A percentile compares a stretch with the other conserved stretches of the same genome.
These are phyloP conservation scores for Ploettnerulaceae sp. DNA, from an alignment of 2,329 filamentous ascomycete species.

Conservation along the genomic window DNA sequence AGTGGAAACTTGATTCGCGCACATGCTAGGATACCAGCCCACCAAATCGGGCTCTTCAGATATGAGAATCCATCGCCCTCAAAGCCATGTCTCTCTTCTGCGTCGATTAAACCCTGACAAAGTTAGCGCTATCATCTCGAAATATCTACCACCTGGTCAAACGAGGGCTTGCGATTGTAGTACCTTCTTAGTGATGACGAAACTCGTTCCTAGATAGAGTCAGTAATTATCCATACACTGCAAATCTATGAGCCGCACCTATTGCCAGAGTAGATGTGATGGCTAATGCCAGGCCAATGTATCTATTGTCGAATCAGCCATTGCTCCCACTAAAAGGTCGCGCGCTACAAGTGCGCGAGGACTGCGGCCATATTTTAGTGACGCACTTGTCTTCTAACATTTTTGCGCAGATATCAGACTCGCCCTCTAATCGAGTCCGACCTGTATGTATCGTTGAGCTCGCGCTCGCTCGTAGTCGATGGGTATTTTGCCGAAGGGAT, in stretches of 20 bases:
- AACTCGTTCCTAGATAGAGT: slow-evolving; percentile 70
- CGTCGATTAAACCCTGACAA: slow-evolving; percentile 76
- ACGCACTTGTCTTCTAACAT: slow-evolving; percentile 46
- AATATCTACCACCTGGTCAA: not conserved
- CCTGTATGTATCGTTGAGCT: slow-evolving; percentile 24
- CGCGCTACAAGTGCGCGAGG: slow-evolving; percentile 7
- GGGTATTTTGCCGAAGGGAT: slow-evolving; percentile 11
- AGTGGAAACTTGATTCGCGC: slow-evolving; percentile 37
- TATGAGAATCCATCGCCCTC: slow-evolving; percentile 96
- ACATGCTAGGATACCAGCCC: slow-evolving; percentile 89
- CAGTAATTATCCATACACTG: slow-evolving; percentile 12
- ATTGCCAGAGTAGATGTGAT: slow-evolving; percentile 72
- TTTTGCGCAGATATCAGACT: slow-evolving; percentile 21
- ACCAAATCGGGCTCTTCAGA: slow-evolving; percentile 92
- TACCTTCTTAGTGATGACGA: slow-evolving; percentile 99
- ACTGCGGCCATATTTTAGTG: not conserved
- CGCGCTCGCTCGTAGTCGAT: slow-evolving; percentile 21
- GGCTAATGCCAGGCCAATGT: slow-evolving; percentile 71
- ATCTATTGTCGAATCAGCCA: slow-evolving; percentile 46
- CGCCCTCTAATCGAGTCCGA: slow-evolving; percentile 25
- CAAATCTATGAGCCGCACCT: slow-evolving; percentile 47
- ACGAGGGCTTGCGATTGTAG: slow-evolving; percentile 19
- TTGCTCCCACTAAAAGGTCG: not conserved
- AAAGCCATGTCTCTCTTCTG: slow-evolving; percentile 87
- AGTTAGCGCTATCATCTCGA: slow-evolving; percentile 16